These are phyloP conservation scores for Cyclostephanos invisitatus DNA, from an alignment of 108 stramenopile genomes.

Conservation along the genomic window DNA sequence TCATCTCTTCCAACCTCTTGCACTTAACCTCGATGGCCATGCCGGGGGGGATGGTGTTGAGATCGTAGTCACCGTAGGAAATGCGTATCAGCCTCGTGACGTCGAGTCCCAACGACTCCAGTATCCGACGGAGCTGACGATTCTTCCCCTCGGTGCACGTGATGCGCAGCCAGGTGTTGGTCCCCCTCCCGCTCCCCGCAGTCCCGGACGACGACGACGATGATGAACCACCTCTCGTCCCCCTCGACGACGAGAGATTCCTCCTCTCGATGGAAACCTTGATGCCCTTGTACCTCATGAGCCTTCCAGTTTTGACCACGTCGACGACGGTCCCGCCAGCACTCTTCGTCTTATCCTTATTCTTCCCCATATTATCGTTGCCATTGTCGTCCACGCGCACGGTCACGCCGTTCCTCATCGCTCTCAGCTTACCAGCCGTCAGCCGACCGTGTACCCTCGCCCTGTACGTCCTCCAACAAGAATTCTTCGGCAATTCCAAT, in stretches of 20 bases:
- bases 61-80: constrained; percentile 71
- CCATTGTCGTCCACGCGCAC: constrained; percentile 37
- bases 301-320: constrained; percentile 14
- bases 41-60: constrained; percentile 81
- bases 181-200: constrained; percentile 21
- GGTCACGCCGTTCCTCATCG: constrained; percentile 55
- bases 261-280: constrained; percentile 63
- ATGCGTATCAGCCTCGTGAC: constrained; percentile 80
- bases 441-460: constrained; percentile 73
- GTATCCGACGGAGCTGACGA: constrained; percentile 75
- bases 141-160: constrained; percentile 79
- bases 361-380: constrained; percentile 21
- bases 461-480: constrained; percentile 73
- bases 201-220: not conserved
- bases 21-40: constrained; percentile 66
- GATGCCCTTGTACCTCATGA: constrained; percentile 61
- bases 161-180: constrained; percentile 76
- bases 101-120: constrained; percentile 64
- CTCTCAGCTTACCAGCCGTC: constrained; percentile 55
- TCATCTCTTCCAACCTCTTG: constrained; percentile 57
- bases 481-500: constrained; percentile 71
- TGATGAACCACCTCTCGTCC: not conserved
- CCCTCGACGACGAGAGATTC: constrained; percentile 1
- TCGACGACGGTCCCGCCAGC: not conserved
- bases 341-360: constrained; percentile 8